Conservation (phyloP, 2,329 filamentous ascomycete species). For the Fusarium setosum region DNA sequence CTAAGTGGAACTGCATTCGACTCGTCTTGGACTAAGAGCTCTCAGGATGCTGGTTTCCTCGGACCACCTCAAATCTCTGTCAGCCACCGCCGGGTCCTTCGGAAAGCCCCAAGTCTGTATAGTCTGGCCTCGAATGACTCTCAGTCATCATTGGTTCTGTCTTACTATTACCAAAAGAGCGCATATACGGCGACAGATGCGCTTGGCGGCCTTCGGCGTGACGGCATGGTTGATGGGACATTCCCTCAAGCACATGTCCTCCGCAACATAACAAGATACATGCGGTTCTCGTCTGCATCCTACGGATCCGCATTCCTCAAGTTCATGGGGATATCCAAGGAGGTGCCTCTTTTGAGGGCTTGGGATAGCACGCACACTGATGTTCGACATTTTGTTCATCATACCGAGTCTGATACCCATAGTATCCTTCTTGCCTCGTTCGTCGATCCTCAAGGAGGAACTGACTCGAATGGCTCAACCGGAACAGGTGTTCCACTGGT, state of each 20-base stretch:
- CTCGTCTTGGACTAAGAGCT: slow-evolving; percentile 32
- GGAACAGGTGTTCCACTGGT: slow-evolving; percentile 76
- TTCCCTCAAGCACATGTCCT: slow-evolving; percentile 71
- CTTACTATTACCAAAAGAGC: slow-evolving; percentile 60
- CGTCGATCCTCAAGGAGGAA: slow-evolving; percentile 75
- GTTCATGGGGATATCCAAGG: slow-evolving; percentile 69
- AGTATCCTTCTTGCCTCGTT: slow-evolving; percentile 77
- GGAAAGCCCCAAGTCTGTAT: slow-evolving; percentile 66
- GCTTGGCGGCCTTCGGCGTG: slow-evolving; percentile 60
- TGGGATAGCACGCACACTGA: slow-evolving; percentile 67
- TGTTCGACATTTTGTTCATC: slow-evolving; percentile 71
- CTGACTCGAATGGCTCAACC: slow-evolving; percentile 72
- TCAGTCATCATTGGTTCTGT: slow-evolving; percentile 63
- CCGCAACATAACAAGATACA: slow-evolving; percentile 72
- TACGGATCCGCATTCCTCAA: slow-evolving; percentile 74
- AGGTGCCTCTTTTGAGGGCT: slow-evolving; percentile 56
- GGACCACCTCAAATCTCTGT: slow-evolving; percentile 36
- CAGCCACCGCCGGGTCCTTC: slow-evolving; percentile 39
- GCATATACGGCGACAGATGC: slow-evolving; percentile 61
- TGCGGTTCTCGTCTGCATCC: slow-evolving; percentile 74
- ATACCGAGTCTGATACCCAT: slow-evolving; percentile 67
- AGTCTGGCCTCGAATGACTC: slow-evolving; percentile 68
- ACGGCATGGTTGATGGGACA: slow-evolving; percentile 66
- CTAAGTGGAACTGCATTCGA: slow-evolving; percentile 41
- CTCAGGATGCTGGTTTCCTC: slow-evolving; percentile 23